Conservation (phyloP, 305 asterid genomes). For the Caryopteris hybrid region DNA sequence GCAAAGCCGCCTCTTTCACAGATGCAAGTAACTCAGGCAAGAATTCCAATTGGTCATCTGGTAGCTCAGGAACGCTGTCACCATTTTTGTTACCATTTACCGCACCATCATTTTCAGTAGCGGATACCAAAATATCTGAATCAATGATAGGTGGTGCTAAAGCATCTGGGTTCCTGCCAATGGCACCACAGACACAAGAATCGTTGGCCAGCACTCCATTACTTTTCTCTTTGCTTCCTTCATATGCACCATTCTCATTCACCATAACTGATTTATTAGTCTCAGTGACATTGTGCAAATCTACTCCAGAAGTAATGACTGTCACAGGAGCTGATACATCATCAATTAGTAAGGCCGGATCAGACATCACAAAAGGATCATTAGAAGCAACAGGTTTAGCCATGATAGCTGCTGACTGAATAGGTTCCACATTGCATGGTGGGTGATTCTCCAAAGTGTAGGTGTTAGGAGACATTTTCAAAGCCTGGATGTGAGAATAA, state of each 20-base stretch:
- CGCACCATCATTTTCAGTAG: conserved; percentile 28
- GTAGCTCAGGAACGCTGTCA: conserved; percentile 17
- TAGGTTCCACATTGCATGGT: conserved; percentile 29
- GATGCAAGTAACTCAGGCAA: conserved; percentile 68
- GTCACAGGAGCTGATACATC: conserved; percentile 22
- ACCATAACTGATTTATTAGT: conserved; percentile 21
- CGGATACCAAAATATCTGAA: conserved; percentile 17
- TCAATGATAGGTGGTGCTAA: conserved; percentile 22
- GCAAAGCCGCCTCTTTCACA: conserved; percentile 53
- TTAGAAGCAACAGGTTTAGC: conserved; percentile 20
- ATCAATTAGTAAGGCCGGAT: conserved; percentile 28
- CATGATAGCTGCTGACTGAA: conserved; percentile 32
- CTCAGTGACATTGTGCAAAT: conserved; percentile 23
- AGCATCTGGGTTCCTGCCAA: conserved; percentile 27
- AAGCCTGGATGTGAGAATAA: conserved; percentile 39
- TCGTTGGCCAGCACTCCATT: conserved; percentile 27
- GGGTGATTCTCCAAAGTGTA: conserved; percentile 38
- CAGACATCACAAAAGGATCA: conserved; percentile 31
- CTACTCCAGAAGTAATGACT: conserved; percentile 28
- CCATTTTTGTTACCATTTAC: conserved; percentile 26
- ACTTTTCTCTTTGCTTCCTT: conserved; percentile 29
- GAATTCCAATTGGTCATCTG: conserved; percentile 43
- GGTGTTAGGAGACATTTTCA: conserved; percentile 34
- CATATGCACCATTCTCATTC: conserved; percentile 20
- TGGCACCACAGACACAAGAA: conserved; percentile 23